These are phyloP conservation scores for Pezicula carpinea DNA, from an alignment of 2,329 filamentous ascomycete species.

Conservation along the genomic window DNA sequence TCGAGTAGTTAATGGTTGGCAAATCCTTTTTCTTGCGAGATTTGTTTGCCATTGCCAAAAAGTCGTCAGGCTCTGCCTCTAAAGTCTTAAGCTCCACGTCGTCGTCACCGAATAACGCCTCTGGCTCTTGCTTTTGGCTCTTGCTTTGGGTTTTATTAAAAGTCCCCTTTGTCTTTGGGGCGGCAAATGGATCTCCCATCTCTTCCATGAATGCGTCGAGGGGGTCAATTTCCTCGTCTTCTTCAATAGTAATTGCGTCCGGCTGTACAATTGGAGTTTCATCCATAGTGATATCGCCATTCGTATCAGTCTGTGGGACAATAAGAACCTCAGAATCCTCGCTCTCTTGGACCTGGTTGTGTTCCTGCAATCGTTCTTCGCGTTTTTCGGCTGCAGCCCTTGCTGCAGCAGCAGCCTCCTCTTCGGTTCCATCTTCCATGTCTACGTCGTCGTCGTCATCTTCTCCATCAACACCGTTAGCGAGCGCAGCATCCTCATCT, in stretches of 20 bases:
- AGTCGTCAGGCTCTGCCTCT: constrained; percentile 59
- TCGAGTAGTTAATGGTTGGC: constrained; percentile 80
- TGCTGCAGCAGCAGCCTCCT: constrained; percentile 81
- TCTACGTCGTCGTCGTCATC: constrained; percentile 67
- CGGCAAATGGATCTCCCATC: constrained; percentile 44
- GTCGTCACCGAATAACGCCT: constrained; percentile 86
- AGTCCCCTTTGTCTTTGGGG: constrained; percentile 30
- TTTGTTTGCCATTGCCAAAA: constrained; percentile 55
- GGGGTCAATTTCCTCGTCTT: constrained; percentile 76
- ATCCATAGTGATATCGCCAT: constrained; percentile 30
- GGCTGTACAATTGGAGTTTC: constrained; percentile 23
- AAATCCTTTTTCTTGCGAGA: constrained; percentile 88
- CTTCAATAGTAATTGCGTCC: constrained; percentile 36
- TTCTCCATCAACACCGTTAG: constrained; percentile 57
- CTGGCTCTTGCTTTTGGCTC: constrained; percentile 61
- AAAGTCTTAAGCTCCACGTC: constrained; percentile 62
- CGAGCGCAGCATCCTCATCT: constrained; percentile 46
- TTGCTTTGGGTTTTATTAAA: constrained; percentile 29
- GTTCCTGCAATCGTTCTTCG: constrained; percentile 56
- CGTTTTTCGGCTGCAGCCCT: constrained; percentile 82
- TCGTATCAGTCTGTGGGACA: constrained; percentile 35
- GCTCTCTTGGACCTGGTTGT: constrained; percentile 30
- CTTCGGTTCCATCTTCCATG: constrained; percentile 76
- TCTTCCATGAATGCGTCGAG: constrained; percentile 92
- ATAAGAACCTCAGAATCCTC: constrained; percentile 40